Base-by-base conservation (phyloP, 2,329 filamentous ascomycete species). In the Thielaviopsis euricoi region DNA sequence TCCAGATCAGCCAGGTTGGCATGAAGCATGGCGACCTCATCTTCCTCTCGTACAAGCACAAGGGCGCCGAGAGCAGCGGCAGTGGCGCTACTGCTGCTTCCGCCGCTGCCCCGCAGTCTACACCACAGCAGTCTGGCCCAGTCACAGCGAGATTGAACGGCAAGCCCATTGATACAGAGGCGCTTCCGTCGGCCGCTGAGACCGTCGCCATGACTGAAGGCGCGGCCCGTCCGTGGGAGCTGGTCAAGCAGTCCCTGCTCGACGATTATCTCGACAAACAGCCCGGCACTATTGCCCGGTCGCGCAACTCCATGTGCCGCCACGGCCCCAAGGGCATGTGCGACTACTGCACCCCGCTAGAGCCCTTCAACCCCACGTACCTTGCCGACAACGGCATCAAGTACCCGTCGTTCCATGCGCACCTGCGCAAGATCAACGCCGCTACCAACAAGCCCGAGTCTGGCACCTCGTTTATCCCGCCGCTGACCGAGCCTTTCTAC, bases 261-360 rank as follows among this genome's bases (percentile, higher is more conserved):
- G 94, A 98, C 67, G 85, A 98, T 67, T 76, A 79, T 58, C 74
- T 98, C 67, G 93, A 98, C 70, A 88, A 82, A 71, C 79, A 84
- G 63, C 85, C 93, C 75, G 93, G 93, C 63, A 98, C 95, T 73
- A 95, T 96, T 55, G 74, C 81, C 21, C 78, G 90, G 62, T 79
- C 79, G 61, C 78, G 78, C 60, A 88, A 95, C 68, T 87, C 87
- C 68, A 93, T 98, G 89, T 98, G 93, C 73, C 85, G 88, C 62
- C 93, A 98, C 69, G 91, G 91, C 1, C 84, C 86, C 55, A 97
- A 95, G 72, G 93, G 93, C 69, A 98, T 98, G 93, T 98, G 93
- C 71, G 93, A 98, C 72, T 94, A 96, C 72, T 98, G 93, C 73
- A 95, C 95, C 81, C 94, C 94, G 0, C 73, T 97, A 55, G 93